A percentile compares a stretch with the other conserved stretches of the same genome.
These are phyloP conservation scores for Camillea tinctor DNA, from an alignment of 2,329 filamentous ascomycete genomes.

Conservation along the genomic window DNA sequence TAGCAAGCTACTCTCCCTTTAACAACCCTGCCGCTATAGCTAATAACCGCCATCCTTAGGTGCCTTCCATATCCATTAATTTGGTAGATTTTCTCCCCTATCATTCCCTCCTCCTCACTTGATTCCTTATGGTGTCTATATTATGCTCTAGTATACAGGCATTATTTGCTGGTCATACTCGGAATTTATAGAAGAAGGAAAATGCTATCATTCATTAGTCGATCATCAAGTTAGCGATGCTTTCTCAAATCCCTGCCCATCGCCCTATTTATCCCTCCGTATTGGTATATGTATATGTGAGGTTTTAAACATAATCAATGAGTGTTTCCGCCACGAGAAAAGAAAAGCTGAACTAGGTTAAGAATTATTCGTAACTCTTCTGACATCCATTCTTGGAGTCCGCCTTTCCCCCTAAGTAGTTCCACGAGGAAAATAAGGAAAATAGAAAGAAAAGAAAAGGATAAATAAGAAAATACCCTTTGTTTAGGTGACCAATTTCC, in stretches of 20 bases:
- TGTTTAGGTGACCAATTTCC: no score
- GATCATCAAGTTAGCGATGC: background rate
- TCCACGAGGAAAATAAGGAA: no score
- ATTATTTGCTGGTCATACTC: slow-evolving; percentile 6
- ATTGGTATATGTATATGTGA: slow-evolving; percentile 3
- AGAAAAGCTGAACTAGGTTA: background rate
- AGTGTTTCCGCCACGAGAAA: slow-evolving; percentile 1
- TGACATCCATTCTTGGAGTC: no score
- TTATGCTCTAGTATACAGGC: slow-evolving; percentile 17
- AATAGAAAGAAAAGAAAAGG: no score
- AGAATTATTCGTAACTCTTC: no score
- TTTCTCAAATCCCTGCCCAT: background rate
- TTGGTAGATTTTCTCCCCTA: background rate
- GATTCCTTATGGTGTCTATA: slow-evolving; percentile 13
- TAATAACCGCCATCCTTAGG: background rate
- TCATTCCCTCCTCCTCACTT: background rate
- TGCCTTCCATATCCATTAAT: background rate
- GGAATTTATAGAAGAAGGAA: background rate
- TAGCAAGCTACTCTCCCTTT: background rate
- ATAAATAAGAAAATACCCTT: no score
- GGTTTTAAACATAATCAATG: slow-evolving; percentile 1
- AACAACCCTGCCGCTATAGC: background rate
- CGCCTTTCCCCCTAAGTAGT: no score
- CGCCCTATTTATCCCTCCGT: slow-evolving; percentile 1
- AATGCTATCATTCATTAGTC: slow-evolving; percentile 8